phyloP scores from a whole-genome alignment of 805 yeast genomes.

The Helenozyma baotianmanensis region DNA sequence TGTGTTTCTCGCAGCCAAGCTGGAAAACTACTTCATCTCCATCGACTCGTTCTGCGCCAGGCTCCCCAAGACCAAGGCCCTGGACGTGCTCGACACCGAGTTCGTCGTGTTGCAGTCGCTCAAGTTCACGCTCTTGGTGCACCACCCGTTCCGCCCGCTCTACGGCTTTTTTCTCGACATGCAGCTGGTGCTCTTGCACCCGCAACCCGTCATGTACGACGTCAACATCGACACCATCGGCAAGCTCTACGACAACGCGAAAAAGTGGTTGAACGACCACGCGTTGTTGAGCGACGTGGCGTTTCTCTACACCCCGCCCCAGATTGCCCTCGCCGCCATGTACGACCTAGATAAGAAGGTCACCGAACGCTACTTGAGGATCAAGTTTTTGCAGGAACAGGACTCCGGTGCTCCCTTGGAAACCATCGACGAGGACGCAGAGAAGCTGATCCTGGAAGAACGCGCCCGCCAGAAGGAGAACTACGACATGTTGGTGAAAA shows the following conservation, averaged over 20 bases:
- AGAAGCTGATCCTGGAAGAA: not conserved
- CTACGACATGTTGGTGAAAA: slow-evolving; percentile 41
- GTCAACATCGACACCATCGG: slow-evolving; percentile 53
- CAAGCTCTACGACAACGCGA: slow-evolving; percentile 64
- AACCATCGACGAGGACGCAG: slow-evolving; percentile 9
- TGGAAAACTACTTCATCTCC: slow-evolving; percentile 86
- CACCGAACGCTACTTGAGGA: slow-evolving; percentile 60
- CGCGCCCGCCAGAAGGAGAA: slow-evolving; percentile 18
- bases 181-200: slow-evolving; percentile 51
- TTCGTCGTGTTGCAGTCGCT: slow-evolving; percentile 70
- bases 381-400: slow-evolving; percentile 44
- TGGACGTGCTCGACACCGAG: slow-evolving; percentile 71
- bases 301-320: slow-evolving; percentile 88
- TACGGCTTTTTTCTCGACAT: slow-evolving; percentile 93
- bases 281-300: slow-evolving; percentile 65
- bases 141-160: slow-evolving; percentile 85
- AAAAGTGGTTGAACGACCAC: slow-evolving; percentile 60
- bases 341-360: slow-evolving; percentile 61
- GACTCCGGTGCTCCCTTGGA: slow-evolving; percentile 8
- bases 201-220: slow-evolving; percentile 43
- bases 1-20: slow-evolving; percentile 85
- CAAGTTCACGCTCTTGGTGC: slow-evolving; percentile 75
- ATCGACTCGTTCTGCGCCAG: slow-evolving; percentile 73
- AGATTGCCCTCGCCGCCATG: slow-evolving; percentile 85
- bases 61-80: slow-evolving; percentile 62